Evolutionary conservation across 1,139 yeast genomes (phyloP).

Genomic region (Candida glucosophila): DNA sequence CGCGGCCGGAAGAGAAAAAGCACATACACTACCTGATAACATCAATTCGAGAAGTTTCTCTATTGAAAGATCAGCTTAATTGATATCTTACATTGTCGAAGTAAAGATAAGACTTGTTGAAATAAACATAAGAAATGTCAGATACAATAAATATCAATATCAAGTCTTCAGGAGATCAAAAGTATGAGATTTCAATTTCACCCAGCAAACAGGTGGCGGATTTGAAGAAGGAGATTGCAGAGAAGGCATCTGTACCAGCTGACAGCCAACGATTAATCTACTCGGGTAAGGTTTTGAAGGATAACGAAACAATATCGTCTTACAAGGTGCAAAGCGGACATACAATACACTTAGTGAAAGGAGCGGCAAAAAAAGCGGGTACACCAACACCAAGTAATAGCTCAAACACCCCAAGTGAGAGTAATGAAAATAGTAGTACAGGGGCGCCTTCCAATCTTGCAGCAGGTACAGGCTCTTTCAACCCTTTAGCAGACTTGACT

Average conservation of each 20-base stretch:
- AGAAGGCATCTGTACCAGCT: slow-evolving; percentile 54
- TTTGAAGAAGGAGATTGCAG: slow-evolving; percentile 59
- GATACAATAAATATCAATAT: slow-evolving; percentile 21
- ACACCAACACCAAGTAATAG: slow-evolving; percentile 12
- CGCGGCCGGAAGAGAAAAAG: no score
- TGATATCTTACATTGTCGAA: background rate
- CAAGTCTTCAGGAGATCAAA: slow-evolving; percentile 69
- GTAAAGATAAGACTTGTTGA: background rate
- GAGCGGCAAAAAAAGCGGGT: slow-evolving; percentile 29
- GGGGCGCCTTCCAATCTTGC: slow-evolving; percentile 67
- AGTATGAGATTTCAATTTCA: slow-evolving; percentile 56
- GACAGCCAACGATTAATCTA: slow-evolving; percentile 81
- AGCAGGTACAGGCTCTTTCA: slow-evolving; percentile 83
- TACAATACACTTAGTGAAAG: slow-evolving; percentile 81
- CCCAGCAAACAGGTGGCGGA: slow-evolving; percentile 52
- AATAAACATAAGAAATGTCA: slow-evolving; percentile 9
- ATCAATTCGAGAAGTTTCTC: slow-evolving; percentile 1
- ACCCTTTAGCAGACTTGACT: slow-evolving; percentile 85
- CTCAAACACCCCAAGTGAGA: slow-evolving; percentile 11
- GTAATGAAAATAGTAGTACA: slow-evolving; percentile 8
- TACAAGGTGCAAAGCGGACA: slow-evolving; percentile 84
- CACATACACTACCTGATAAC: no score
- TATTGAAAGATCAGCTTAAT: background rate
- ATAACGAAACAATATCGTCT: slow-evolving; percentile 59
- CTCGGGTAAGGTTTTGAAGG: slow-evolving; percentile 90